Evolutionary conservation across 495 filamentous ascomycete species (phyloP).

Genomic region (Tuber umbilicatum): DNA sequence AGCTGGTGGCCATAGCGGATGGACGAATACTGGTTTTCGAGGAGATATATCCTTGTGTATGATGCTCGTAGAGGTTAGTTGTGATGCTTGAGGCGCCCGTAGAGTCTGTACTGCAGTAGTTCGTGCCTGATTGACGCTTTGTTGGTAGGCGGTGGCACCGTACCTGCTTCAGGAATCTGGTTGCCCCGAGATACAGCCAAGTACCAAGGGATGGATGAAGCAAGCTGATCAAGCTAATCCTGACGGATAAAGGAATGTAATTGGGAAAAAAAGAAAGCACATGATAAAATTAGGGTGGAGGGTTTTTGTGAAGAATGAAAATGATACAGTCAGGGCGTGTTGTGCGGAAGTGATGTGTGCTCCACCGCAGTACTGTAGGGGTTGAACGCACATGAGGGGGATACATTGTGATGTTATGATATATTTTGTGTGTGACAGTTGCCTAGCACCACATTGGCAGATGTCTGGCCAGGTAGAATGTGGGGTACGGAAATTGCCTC

Average conservation of each 20-base stretch:
- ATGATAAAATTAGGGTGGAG: background rate
- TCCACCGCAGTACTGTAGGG: background rate
- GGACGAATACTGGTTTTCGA: constrained; percentile 3
- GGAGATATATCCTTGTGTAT: constrained; percentile 19
- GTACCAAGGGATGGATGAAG: background rate
- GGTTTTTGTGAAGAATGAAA: background rate
- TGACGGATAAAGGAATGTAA: background rate
- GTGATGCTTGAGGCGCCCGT: background rate
- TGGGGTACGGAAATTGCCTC: background rate
- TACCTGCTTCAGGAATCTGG: background rate
- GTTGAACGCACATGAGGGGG: background rate
- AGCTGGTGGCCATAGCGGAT: constrained; percentile 10
- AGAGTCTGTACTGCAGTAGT: background rate
- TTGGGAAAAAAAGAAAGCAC: background rate
- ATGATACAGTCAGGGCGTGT: background rate
- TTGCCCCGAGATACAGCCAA: background rate
- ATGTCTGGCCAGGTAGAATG: background rate
- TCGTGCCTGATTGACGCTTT: background rate
- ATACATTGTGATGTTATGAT: background rate
- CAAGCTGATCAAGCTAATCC: constrained; percentile 1
- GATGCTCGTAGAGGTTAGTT: background rate
- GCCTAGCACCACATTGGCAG: background rate
- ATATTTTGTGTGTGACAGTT: background rate
- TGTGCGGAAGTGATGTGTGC: background rate
- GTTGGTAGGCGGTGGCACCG: background rate